Percentiles rank a stretch among this genome's conserved stretches.
Evolutionary conservation across 352 stramenopile genomes (phyloP).

Genomic region (Phytopythium aichiense): DNA sequence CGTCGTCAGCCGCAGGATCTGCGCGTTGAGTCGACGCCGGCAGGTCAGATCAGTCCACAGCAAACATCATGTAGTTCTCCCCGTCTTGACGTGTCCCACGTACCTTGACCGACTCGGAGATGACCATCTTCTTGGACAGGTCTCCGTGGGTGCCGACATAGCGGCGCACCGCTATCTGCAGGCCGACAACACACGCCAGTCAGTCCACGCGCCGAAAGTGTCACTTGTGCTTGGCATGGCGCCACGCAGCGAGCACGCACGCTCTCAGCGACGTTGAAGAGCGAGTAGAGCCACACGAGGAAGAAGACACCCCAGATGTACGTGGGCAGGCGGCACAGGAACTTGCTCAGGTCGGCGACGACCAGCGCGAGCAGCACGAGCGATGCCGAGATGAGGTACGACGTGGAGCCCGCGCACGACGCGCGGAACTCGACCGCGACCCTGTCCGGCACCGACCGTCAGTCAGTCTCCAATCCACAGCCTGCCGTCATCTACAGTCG

Average conservation of each 20-base stretch:
- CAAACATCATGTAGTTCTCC: neutral
- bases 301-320: conserved; percentile 91
- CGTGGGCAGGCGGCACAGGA: conserved; percentile 69
- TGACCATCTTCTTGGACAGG: conserved; percentile 85
- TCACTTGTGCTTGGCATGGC: no score
- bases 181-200: no score
- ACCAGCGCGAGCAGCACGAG: conserved; percentile 61
- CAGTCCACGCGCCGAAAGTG: no score
- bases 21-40: neutral
- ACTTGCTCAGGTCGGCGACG: conserved; percentile 49
- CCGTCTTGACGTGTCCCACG: neutral
- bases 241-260: conserved; percentile 26
- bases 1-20: conserved; percentile 75
- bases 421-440: conserved; percentile 78
- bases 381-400: conserved; percentile 80
- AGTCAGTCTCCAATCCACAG: neutral
- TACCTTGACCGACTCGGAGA: conserved; percentile 87
- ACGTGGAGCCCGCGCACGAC: conserved; percentile 72
- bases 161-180: conserved; percentile 67
- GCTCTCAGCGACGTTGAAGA: conserved; percentile 87
- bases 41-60: neutral
- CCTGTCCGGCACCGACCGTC: conserved; percentile 19
- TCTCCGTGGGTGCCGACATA: conserved; percentile 80
- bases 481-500: neutral
- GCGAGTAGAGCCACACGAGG: conserved; percentile 84